Evolutionary conservation across 2,329 filamentous ascomycete genomes (phyloP), one percentile per base, ranked within the genome.

Genomic region (Monilinia fructigena): DNA sequence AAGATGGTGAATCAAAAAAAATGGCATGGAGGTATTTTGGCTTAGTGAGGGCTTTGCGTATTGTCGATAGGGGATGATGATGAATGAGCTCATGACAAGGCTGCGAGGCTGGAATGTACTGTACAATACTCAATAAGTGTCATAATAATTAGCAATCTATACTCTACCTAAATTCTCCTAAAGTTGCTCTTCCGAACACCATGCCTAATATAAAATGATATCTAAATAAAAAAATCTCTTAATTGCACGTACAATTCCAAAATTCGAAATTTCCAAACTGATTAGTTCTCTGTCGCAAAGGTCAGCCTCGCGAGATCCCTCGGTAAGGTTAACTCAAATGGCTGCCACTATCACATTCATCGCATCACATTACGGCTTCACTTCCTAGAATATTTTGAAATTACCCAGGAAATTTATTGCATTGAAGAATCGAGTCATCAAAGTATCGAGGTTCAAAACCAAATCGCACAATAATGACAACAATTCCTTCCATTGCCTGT

Each of bases 401-500:
- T 3, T 18, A 11, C 4, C 28, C 28, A 23, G 7, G 5, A n/a
- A 14, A 11, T 23, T 35, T 8, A 14, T 38, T 18, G 4, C 23
- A 50, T 52, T 28, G 20, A 50, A 60, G 28, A 28, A 28, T 28
- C 28, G 28, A 12, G 1, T 11, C 38, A 38, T 47, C 14, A 26
- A 16, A 18, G 31, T 35, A 35, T 35, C 6, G 4, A 35, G 6
- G 31, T 35, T 35, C 26, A 35, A 23, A n/a, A 4, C 35, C 5
- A 20, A 14, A 52, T 20, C 20, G 4, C n/a, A 60, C 58, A 64
- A 72, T 55, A 31, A 83, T 86, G 72, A 82, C 83, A 71, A 80
- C 85, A 66, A 85, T 87, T 74, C 89, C 94, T 40, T 92, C 90
- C 47, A 95, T 98, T 78, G 93, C 92, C 78, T 97, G 93, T 77